phyloP scores from a whole-genome alignment of 345 rosid genomes.

The Conringia planisiliqua region DNA sequence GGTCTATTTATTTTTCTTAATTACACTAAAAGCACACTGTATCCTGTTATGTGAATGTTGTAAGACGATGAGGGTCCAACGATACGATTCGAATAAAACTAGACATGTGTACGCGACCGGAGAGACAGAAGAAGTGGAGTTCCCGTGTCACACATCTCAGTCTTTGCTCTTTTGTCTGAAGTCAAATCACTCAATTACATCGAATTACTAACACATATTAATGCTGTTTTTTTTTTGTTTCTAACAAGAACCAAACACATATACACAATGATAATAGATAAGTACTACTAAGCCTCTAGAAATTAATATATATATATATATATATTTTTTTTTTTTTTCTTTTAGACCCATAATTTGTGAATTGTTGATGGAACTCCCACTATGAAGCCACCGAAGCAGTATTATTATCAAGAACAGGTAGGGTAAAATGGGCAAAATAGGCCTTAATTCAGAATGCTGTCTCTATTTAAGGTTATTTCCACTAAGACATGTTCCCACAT shows the following conservation, averaged over 20 bases:
- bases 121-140: conserved; percentile 25
- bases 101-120: conserved; percentile 16
- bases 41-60: conserved; percentile 3
- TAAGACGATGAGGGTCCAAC: conserved; percentile 15
- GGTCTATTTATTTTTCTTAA: neutral
- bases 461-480: conserved; percentile 32
- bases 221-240: neutral
- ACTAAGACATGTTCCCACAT: conserved; percentile 35
- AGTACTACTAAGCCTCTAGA: neutral
- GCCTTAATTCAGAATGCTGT: conserved; percentile 19
- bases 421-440: conserved; percentile 24
- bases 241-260: neutral
- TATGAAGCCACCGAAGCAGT: conserved; percentile 14
- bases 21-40: neutral
- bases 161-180: conserved; percentile 28
- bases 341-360: neutral
- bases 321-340: neutral
- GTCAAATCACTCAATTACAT: conserved; percentile 25
- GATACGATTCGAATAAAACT: conserved; percentile 26
- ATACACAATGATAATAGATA: neutral
- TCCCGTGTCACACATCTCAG: conserved; percentile 17
- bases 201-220: neutral
- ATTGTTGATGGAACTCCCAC: conserved; percentile 16
- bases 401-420: conserved; percentile 11
- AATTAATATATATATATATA: too few relatives aligned